Evolutionary conservation across 1,139 yeast genomes (phyloP), one percentile per base, ranked within the genome.

Genomic region (Diutina siamensis): DNA sequence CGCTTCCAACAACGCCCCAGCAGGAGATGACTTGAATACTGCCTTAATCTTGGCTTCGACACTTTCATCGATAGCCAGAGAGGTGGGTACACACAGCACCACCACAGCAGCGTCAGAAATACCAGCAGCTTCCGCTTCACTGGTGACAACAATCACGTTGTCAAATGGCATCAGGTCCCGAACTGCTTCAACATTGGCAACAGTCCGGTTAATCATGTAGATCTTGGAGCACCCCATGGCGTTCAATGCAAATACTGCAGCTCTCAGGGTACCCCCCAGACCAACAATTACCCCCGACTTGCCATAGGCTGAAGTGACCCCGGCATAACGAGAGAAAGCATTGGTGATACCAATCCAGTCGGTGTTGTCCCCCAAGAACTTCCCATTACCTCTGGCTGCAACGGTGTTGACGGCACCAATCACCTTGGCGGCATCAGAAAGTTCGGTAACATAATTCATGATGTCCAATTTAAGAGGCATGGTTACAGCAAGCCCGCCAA

Each of bases 211-310:
- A 48, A 85, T 62, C 68, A 92, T 70, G 65, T 80, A 88, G 50
- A 92, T 84, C 53, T 72, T 77, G 36, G 68, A 56, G 59, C 94
- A 87, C 1, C 97, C 97, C 68, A 92, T 67, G 51, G 76, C 61
- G 56, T 80, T 77, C 55, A 92, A 72, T 1, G 98, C 97, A 61
- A 76, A 89, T 21, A 86, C 78, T 1, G 97, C 98, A 38, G 98
- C 97, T 57, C 97, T 76, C 0, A 96, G 82, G 34, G 99, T 89
- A 44, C 99, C 99, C 41, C 99, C 99, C 27, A 95, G 96, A 45
- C 99, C 99, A 53, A 92, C 70, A 46, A 92, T 83, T 50, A 92
- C 68, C 40, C 88, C 94, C 2, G 42, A 15, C 5, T 25, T 22
- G 48, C 72, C 68, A 18, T 70, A 62, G 5, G 59, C 53, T 15